These are phyloP conservation scores for Dryas octopetala DNA, from an alignment of 306 rosid species.

Conservation along the genomic window DNA sequence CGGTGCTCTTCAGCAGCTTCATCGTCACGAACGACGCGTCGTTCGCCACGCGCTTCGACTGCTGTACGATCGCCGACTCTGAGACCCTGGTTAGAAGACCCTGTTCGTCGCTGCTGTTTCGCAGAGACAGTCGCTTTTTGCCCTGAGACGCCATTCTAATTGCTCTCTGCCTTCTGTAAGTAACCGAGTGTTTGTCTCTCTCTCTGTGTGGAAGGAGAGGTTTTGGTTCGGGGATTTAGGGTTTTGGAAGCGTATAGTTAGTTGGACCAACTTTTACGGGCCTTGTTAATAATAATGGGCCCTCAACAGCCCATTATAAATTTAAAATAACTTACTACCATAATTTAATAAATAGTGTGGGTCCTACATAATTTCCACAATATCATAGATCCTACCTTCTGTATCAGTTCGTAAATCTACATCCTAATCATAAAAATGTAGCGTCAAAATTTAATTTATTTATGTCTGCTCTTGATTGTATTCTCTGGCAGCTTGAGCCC, in stretches of 20 bases:
- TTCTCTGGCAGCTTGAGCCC: too few species aligned
- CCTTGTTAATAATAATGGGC: not conserved
- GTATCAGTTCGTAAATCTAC: too few species aligned
- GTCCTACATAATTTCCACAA: too few species aligned
- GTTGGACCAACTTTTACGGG: not conserved
- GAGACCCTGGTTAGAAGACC: constrained; percentile 1
- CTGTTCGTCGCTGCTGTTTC: not conserved
- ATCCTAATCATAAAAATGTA: too few species aligned
- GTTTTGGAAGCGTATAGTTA: not conserved
- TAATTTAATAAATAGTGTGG: too few species aligned
- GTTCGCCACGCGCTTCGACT: constrained; percentile 5
- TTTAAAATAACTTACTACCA: too few species aligned
- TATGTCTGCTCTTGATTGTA: too few species aligned
- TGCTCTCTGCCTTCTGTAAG: not conserved
- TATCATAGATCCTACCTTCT: too few species aligned
- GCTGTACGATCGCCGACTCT: not conserved
- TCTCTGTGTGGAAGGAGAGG: not conserved
- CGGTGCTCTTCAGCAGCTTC: constrained; percentile 36
- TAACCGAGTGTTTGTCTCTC: not conserved
- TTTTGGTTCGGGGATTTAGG: not conserved
- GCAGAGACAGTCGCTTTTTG: constrained; percentile 17
- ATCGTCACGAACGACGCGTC: constrained; percentile 29
- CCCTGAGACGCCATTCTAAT: constrained; percentile 28
- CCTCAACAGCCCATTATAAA: not conserved
- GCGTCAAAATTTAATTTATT: too few species aligned